Evolutionary conservation across 305 asterid genomes (phyloP).

Genomic region (Lippia alba): DNA sequence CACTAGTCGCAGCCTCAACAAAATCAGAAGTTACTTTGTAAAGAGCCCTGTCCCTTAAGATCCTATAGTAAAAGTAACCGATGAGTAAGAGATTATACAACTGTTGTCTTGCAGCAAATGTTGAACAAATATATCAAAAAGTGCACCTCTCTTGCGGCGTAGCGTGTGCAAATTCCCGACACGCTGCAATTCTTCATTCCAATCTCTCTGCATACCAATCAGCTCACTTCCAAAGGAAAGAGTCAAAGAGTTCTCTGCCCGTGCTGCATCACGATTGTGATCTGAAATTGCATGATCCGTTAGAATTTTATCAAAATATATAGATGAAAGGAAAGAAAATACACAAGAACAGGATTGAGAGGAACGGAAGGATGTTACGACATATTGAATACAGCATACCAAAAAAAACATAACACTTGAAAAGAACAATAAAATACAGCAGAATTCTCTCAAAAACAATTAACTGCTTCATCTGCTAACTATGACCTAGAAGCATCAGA

Average conservation of each 20-base stretch:
- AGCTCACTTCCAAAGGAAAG: conserved; percentile 87
- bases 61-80: conserved; percentile 49
- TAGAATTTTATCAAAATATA: conserved; percentile 29
- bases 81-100: conserved; percentile 9
- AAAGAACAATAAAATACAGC: background rate
- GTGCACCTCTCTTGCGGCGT: conserved; percentile 73
- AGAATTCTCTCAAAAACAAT: too few species aligned
- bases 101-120: conserved; percentile 23
- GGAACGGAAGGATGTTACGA: background rate
- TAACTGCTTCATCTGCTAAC: conserved; percentile 9
- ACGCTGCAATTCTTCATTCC: conserved; percentile 92
- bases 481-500: conserved; percentile 23
- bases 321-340: conserved; percentile 17
- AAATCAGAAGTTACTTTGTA: conserved; percentile 86
- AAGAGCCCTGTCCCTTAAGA: conserved; percentile 81
- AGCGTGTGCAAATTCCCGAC: conserved; percentile 82
- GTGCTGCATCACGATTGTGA: conserved; percentile 86
- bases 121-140: conserved; percentile 4
- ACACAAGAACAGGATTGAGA: background rate
- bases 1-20: conserved; percentile 88
- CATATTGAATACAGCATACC: background rate
- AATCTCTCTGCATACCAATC: conserved; percentile 93
- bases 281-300: conserved; percentile 48
- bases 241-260: conserved; percentile 78
- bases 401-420: background rate